Evolutionary conservation across 305 asterid genomes (phyloP).

Genomic region (Fraxinus baroniana): DNA sequence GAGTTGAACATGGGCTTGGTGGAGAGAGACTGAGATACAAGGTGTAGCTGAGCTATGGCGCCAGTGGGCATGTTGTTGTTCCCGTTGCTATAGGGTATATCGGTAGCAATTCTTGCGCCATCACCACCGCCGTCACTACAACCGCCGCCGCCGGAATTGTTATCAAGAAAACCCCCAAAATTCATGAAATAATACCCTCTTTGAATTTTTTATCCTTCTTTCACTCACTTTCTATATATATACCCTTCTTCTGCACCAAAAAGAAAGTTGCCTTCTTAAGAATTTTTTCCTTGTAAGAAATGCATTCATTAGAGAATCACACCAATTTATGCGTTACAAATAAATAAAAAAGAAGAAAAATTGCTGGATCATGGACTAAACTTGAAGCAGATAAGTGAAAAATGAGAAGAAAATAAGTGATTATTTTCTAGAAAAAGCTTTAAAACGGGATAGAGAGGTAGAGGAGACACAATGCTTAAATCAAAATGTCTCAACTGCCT

Average conservation of each 20-base stretch:
- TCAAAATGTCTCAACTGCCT: constrained; percentile 2
- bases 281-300: not conserved
- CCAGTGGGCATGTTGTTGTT: constrained; percentile 43
- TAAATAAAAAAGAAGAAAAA: not conserved
- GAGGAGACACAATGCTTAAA: not conserved
- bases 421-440: not conserved
- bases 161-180: constrained; percentile 80
- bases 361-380: not conserved
- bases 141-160: constrained; percentile 42
- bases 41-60: constrained; percentile 55
- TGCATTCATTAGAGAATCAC: not conserved
- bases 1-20: constrained; percentile 50
- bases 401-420: not conserved
- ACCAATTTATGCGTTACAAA: not conserved
- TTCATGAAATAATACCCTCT: constrained; percentile 55
- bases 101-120: constrained; percentile 49
- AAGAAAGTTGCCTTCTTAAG: not conserved
- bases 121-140: constrained; percentile 24
- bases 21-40: constrained; percentile 47
- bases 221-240: not conserved
- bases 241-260: not conserved
- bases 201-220: not conserved
- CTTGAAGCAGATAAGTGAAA: not conserved
- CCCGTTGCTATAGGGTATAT: constrained; percentile 36
- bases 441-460: not conserved